Evolutionary conservation across 768 basidiomycete species (phyloP).

Genomic region (Psilocybe subaeruginosa): DNA sequence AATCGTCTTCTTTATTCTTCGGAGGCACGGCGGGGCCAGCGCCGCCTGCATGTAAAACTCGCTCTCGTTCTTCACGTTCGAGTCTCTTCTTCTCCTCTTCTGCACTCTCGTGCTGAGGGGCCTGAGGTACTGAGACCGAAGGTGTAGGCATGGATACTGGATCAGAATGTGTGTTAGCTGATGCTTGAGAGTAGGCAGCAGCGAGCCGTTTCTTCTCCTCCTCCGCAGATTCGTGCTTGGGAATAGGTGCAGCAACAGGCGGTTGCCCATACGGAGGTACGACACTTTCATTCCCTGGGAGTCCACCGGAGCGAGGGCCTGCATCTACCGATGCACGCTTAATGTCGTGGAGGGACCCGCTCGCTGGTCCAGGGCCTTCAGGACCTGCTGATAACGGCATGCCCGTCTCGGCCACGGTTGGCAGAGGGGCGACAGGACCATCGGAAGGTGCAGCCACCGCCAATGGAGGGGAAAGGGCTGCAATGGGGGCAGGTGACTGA

Average conservation of each 20-base stretch:
- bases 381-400: constrained; percentile 66
- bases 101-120: constrained; percentile 44
- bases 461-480: constrained; percentile 22
- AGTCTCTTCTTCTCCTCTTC: constrained; percentile 64
- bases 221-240: constrained; percentile 51
- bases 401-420: constrained; percentile 76
- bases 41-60: constrained; percentile 36
- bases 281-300: constrained; percentile 25
- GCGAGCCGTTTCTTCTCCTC: constrained; percentile 69
- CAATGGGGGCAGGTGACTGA: constrained; percentile 41
- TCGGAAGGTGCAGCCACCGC: constrained; percentile 47
- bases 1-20: constrained; percentile 40
- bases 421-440: constrained; percentile 26
- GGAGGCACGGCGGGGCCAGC: constrained; percentile 14
- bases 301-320: constrained; percentile 35
- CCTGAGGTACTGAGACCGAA: constrained; percentile 6
- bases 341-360: constrained; percentile 63
- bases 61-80: constrained; percentile 71
- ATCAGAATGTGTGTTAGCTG: neutral
- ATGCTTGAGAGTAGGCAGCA: constrained; percentile 37
- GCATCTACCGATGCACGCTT: constrained; percentile 38
- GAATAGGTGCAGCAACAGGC: constrained; percentile 21
- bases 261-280: constrained; percentile 32
- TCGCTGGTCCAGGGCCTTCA: constrained; percentile 65
- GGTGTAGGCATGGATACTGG: neutral